These are phyloP conservation scores for Erysiphe pulchra DNA, from an alignment of 2,329 filamentous ascomycete species.

Conservation along the genomic window DNA sequence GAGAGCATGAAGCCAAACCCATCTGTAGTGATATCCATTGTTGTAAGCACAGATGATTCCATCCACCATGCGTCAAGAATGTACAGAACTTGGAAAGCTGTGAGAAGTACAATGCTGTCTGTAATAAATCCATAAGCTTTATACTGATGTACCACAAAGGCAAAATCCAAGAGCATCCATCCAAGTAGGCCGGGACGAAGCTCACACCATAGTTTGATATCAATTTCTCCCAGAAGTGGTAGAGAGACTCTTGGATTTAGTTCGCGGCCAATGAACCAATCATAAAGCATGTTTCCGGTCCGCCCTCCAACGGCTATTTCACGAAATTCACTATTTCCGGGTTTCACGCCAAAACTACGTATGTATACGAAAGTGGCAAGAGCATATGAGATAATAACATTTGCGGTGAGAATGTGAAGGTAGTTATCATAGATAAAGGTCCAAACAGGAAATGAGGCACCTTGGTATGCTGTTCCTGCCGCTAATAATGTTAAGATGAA, in stretches of 20 bases:
- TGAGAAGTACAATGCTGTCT: conserved; percentile 63
- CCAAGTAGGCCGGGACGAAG: conserved; percentile 76
- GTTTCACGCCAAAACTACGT: conserved; percentile 55
- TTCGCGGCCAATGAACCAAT: conserved; percentile 92
- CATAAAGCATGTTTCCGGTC: conserved; percentile 67
- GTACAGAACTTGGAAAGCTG: conserved; percentile 55
- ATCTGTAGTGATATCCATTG: conserved; percentile 81
- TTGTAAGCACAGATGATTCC: conserved; percentile 72
- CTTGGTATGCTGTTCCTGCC: conserved; percentile 50
- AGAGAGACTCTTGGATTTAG: conserved; percentile 68
- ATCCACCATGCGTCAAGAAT: conserved; percentile 66
- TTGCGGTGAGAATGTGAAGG: conserved; percentile 59
- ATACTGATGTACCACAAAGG: conserved; percentile 74
- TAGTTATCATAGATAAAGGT: conserved; percentile 84
- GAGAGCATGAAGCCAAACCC: conserved; percentile 89
- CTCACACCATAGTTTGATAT: conserved; percentile 78
- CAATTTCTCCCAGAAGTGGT: conserved; percentile 59
- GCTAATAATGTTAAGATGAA: conserved; percentile 45
- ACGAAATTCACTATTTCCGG: conserved; percentile 44
- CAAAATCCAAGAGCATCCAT: conserved; percentile 66
- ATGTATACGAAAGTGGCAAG: conserved; percentile 61
- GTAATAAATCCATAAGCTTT: conserved; percentile 59
- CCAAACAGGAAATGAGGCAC: conserved; percentile 69
- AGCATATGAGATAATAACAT: conserved; percentile 47
- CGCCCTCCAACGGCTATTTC: conserved; percentile 63